These are phyloP conservation scores for Pleurotus eryngii DNA, from an alignment of 768 basidiomycete genomes.

Conservation along the genomic window DNA sequence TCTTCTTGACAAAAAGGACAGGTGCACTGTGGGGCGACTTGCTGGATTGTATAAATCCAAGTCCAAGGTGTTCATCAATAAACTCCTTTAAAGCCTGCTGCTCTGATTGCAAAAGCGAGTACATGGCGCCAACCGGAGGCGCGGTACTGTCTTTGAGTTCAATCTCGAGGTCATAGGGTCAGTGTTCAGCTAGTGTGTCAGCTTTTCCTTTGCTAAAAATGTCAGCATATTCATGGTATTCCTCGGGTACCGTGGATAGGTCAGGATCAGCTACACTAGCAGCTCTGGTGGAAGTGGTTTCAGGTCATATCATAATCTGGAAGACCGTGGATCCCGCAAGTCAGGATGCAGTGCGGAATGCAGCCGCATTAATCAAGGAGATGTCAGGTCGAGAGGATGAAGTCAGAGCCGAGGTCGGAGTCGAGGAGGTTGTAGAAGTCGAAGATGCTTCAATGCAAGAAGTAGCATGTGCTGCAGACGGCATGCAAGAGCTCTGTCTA, in stretches of 20 bases:
- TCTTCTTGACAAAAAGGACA: constrained; percentile 23
- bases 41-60: constrained; percentile 23
- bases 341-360: neutral
- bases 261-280: constrained; percentile 3
- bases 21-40: constrained; percentile 18
- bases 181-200: constrained; percentile 27
- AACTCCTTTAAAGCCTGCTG: constrained; percentile 20
- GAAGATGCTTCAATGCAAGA: constrained; percentile 12
- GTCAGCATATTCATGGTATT: constrained; percentile 24
- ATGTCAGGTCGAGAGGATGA: constrained; percentile 9
- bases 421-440: neutral
- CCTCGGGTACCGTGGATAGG: constrained; percentile 16
- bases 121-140: constrained; percentile 14
- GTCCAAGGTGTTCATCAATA: constrained; percentile 24
- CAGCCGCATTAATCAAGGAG: neutral
- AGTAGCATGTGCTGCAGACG: neutral
- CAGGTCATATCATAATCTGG: no score
- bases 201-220: constrained; percentile 22
- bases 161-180: constrained; percentile 25
- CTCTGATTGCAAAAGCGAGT: constrained; percentile 23
- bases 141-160: neutral
- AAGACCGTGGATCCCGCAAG: neutral
- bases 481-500: neutral
- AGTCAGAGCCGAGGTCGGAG: constrained; percentile 6
- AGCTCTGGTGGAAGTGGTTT: no score